Evolutionary conservation across 257 asterid species (phyloP), one percentile per base, ranked within the genome.

Genomic region (Solanum rostratum): DNA sequence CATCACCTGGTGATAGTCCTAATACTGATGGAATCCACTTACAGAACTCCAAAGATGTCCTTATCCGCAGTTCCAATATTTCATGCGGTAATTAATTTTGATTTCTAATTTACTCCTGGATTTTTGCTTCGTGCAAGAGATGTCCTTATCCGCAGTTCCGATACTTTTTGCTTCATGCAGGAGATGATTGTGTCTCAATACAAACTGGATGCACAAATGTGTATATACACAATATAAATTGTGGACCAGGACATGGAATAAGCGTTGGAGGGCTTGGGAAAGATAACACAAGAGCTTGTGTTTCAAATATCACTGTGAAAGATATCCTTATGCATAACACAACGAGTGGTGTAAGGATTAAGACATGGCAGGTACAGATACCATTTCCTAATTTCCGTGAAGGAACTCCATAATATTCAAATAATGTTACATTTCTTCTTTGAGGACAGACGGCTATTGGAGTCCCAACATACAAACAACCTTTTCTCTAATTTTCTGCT

Each of bases 201-300:
- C 98, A 92, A 89, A 90, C 97, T 18, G 98, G 98, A 43, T 93
- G 98, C 89, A 78, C 94, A 12, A 91, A 91, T 49, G 92, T 95
- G 1, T 90, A 90, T 82, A 57, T 93, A 85, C 98, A 93, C 86
- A 87, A 94, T 63, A 85, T 94, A 10, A 89, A 89, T 65, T 95
- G 97, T 37, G 98, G 97, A 10, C 98, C 98, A 10, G 96, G 99
- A 14, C 99, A 94, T 69, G 99, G 99, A 6, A 93, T 94, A 86
- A 96, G 99, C 87, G 93, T 94, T 19, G 98, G 99, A 16, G 92
- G 99, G 7, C 91, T 96, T 9, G 99, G 99, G 7, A 91, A 87
- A 80, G 96, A 90, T 27, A 91, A 88, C 88, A 92, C 93, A 24
- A 96, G 89, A 86, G 98, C 98, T 8, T 93, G 98, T 15, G 98